phyloP scores from a whole-genome alignment of 345 rosid genomes.

The Moringa oleifera region DNA sequence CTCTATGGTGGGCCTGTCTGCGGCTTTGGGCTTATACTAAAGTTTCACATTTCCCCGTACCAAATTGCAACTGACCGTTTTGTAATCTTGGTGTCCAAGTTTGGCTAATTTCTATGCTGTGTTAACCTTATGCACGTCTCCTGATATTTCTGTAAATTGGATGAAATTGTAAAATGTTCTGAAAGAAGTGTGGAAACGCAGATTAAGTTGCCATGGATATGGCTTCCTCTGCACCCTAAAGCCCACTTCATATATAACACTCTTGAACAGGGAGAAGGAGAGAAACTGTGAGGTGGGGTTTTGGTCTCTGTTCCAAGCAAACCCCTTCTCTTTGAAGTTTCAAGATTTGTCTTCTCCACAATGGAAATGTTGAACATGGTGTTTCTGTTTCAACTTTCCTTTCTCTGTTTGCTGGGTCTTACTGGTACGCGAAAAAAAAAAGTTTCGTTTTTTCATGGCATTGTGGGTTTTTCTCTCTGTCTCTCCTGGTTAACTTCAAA shows the following conservation, averaged over 20 bases:
- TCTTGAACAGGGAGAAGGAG: constrained; percentile 17
- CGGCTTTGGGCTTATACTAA: neutral
- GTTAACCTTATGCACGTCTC: no score
- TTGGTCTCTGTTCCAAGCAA: neutral
- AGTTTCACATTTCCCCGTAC: no score
- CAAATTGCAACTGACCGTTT: neutral
- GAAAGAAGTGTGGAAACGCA: neutral
- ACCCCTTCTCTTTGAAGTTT: neutral
- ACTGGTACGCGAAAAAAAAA: constrained; percentile 32
- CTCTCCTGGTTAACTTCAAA: no score
- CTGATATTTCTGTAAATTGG: no score
- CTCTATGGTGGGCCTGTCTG: neutral
- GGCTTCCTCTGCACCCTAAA: constrained; percentile 18
- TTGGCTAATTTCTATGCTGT: neutral
- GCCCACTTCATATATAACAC: constrained; percentile 15
- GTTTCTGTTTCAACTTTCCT: constrained; percentile 23
- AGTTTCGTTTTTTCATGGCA: neutral
- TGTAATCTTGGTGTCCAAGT: no score
- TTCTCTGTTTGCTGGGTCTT: constrained; percentile 39
- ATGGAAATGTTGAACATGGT: constrained; percentile 22
- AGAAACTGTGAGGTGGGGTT: constrained; percentile 7
- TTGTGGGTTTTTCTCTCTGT: neutral
- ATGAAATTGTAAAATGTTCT: no score
- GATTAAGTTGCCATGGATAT: neutral
- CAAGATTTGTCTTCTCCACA: neutral